phyloP scores from a whole-genome alignment of 2,329 filamentous ascomycete genomes.

The Scedosporium aurantiacum region DNA sequence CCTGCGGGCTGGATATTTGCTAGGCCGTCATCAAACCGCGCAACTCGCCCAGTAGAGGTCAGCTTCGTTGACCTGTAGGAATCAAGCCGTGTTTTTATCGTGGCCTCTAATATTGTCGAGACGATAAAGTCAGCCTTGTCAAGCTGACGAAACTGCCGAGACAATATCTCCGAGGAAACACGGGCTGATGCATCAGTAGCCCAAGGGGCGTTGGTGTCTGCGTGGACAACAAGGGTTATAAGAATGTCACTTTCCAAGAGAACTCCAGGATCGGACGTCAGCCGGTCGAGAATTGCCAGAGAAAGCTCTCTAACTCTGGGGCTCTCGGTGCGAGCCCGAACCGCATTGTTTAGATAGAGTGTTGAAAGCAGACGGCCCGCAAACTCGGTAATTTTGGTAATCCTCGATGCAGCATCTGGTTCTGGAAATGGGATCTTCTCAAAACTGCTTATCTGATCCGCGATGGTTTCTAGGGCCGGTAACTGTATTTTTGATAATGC shows the following conservation, averaged over 20 bases:
- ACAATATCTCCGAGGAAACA: background rate
- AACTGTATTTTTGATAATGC: background rate
- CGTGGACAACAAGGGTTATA: background rate
- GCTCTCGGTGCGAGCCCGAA: background rate
- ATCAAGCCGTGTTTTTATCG: background rate
- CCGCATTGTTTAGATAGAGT: background rate
- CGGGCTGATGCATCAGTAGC: background rate
- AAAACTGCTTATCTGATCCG: background rate
- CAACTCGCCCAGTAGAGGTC: background rate
- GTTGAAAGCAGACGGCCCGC: background rate
- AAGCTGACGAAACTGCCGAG: background rate
- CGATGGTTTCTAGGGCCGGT: background rate
- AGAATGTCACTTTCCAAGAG: background rate
- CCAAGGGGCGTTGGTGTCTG: background rate
- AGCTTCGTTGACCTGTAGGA: background rate
- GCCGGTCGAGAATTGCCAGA: background rate
- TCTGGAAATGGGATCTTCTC: background rate
- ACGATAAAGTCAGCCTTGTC: constrained; percentile 2
- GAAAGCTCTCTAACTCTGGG: background rate
- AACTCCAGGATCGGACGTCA: background rate
- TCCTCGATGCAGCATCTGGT: background rate
- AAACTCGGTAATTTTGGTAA: background rate
- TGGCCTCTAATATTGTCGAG: background rate
- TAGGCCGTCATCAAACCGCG: background rate
- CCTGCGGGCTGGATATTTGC: background rate